These are phyloP conservation scores for Xylaria grammica DNA, from an alignment of 495 filamentous ascomycete species.

Conservation along the genomic window DNA sequence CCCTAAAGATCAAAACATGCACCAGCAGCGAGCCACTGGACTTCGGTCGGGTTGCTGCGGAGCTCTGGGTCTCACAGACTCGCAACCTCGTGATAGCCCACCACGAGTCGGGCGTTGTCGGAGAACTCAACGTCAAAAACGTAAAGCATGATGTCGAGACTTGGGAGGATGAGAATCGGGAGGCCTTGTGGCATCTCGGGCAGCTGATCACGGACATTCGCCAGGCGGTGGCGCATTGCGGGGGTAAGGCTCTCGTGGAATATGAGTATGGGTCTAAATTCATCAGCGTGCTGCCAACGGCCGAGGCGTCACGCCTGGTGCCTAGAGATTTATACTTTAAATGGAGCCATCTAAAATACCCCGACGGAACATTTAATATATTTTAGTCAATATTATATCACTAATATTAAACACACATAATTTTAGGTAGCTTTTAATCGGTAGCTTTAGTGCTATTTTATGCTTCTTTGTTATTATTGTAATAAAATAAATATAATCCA, in stretches of 20 bases:
- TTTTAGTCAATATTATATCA: no score
- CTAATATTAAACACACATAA: no score
- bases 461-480: no score
- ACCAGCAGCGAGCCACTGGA: slow-evolving; percentile 37
- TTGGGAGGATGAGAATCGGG: slow-evolving; percentile 48
- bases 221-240: slow-evolving; percentile 27
- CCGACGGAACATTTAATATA: no score
- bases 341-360: background rate
- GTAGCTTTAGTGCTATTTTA: no score
- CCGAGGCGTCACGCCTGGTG: background rate
- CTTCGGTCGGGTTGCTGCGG: slow-evolving; percentile 40
- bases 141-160: slow-evolving; percentile 36
- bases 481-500: no score
- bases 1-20: slow-evolving; percentile 56
- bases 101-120: slow-evolving; percentile 48
- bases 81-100: slow-evolving; percentile 53
- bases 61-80: slow-evolving; percentile 57
- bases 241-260: background rate
- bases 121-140: slow-evolving; percentile 41
- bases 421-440: no score
- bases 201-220: slow-evolving; percentile 41
- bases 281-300: background rate
- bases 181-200: slow-evolving; percentile 38
- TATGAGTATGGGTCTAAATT: background rate
- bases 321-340: slow-evolving; percentile 2